Evolutionary conservation across 2,329 filamentous ascomycete genomes (phyloP), one percentile per base, ranked within the genome.

Genomic region (Botryosphaeria dothidea): DNA sequence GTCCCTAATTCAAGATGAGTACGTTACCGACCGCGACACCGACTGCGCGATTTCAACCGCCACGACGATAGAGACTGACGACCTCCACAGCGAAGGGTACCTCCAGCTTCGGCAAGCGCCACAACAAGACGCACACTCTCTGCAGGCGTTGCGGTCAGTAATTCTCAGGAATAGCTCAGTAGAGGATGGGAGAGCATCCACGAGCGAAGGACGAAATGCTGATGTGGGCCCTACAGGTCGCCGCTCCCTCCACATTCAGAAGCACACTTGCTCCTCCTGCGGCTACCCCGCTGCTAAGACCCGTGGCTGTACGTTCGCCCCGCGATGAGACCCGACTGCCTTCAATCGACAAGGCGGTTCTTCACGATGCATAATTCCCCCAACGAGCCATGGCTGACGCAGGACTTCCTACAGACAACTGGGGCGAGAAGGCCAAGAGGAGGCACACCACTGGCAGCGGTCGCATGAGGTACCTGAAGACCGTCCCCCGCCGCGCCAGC

Each of bases 361-460:
- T 21, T 60, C 66, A 70, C 34, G 23, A 43, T 64, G 6, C 19
- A 9, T 17, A 21, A 19, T 15, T 56, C 23, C n/a, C 25, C 23
- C 38, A 64, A 57, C 38, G 41, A 27, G 66, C 27, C 46, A 64
- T 62, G 34, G 54, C 72, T 76, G 68, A 77, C 71, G 70, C 61
- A 62, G 51, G 56, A 49, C 9, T 60, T 23, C 76, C 70, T 71
- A 80, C 80, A 98, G 94, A 90, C 90, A 97, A 99, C 92, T 99
- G 95, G 95, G 89, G 92, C 83, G 94, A 98, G 89, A 99, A 99
- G 92, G 94, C 93, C 78, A 98, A 98, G 92, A 88, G 95, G 84
- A 96, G 95, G 91, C 98, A 97, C 93, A 97, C 94, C 80, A 94
- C 92, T 81, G 95, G 95, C 78, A 94, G 92, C 79, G 95, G 95